Evolutionary conservation across 225 moss, liverwort and hornwort genomes (phyloP).

Genomic region (Sphagnum contortum): DNA sequence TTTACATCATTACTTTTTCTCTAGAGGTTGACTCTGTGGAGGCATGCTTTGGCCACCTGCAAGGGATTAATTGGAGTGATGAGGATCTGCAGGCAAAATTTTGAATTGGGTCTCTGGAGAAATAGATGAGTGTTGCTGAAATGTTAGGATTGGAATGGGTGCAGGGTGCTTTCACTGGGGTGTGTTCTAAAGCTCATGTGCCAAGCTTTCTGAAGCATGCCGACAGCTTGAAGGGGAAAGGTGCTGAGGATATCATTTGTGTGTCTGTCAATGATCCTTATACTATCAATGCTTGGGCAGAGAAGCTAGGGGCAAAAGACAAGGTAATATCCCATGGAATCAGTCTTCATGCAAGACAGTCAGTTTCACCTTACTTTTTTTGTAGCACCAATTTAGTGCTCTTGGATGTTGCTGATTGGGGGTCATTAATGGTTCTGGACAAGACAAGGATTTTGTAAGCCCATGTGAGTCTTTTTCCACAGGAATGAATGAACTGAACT

Average conservation of each 20-base stretch:
- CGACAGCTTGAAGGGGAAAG: constrained; percentile 33
- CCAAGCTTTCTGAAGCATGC: constrained; percentile 43
- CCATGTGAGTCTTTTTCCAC: too few relatives aligned
- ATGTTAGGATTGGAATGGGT: background rate
- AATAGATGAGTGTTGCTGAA: too few relatives aligned
- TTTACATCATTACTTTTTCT: background rate
- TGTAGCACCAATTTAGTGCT: background rate
- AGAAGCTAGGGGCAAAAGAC: constrained; percentile 28
- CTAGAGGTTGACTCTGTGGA: background rate
- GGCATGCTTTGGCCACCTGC: background rate
- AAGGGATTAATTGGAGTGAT: too few relatives aligned
- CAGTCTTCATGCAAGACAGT: background rate
- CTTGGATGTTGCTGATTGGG: too few relatives aligned
- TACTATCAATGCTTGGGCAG: constrained; percentile 44
- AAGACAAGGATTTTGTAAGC: too few relatives aligned
- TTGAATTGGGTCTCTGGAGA: too few relatives aligned
- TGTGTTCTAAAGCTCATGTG: constrained; percentile 44
- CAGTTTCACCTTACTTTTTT: background rate
- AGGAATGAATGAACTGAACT: too few relatives aligned
- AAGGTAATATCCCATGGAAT: constrained; percentile 9
- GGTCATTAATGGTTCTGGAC: too few relatives aligned
- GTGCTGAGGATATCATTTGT: constrained; percentile 37
- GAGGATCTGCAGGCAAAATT: too few relatives aligned
- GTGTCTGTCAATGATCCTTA: constrained; percentile 50
- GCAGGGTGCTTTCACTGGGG: constrained; percentile 52